Percentiles rank a stretch among this genome's conserved stretches.
Conservation (phyloP, 2,329 filamentous ascomycete species). For the Aureobasidium sp. region DNA sequence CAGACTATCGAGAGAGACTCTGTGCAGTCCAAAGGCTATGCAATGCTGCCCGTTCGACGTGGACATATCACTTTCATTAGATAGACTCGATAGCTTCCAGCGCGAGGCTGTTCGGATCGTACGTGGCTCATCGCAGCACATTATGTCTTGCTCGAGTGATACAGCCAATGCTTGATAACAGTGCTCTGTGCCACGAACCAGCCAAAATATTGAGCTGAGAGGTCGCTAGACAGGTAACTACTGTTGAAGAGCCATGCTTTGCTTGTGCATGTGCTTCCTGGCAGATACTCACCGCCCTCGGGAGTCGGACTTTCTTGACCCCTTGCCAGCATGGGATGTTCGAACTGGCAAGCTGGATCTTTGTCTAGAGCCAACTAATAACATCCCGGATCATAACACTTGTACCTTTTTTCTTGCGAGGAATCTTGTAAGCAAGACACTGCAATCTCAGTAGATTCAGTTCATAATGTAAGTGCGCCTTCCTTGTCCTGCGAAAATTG, state of each 20-base stretch:
- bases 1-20: neutral
- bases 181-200: neutral
- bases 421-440: neutral
- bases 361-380: neutral
- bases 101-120: neutral
- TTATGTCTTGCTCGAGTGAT: neutral
- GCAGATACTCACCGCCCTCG: slow-evolving; percentile 8
- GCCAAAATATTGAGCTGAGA: neutral
- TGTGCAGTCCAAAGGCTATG: neutral
- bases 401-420: neutral
- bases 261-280: neutral
- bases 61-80: neutral
- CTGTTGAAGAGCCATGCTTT: neutral
- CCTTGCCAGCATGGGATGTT: neutral
- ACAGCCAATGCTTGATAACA: neutral
- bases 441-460: neutral
- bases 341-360: neutral
- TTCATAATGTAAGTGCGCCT: neutral
- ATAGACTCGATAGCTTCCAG: neutral
- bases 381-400: neutral
- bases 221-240: neutral
- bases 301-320: neutral
- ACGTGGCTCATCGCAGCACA: neutral
- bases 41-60: neutral
- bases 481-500: neutral